Evolutionary conservation across 2,329 filamentous ascomycete species (phyloP), one percentile per base, ranked within the genome.

Genomic region (Phaeoacremonium minimum): DNA sequence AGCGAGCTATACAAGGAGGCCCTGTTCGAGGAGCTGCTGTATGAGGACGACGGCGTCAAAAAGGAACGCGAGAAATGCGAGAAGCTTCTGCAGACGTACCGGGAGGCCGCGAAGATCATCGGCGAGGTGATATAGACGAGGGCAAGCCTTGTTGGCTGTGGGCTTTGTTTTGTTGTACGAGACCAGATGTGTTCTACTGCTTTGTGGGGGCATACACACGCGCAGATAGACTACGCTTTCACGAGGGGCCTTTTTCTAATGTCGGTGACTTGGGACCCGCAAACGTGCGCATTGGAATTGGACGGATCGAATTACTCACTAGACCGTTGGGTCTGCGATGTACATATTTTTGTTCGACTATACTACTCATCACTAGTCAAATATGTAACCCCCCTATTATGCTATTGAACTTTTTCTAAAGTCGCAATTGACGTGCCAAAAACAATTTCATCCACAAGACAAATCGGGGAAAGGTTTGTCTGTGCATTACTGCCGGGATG

Each of bases 11-110:
- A 98, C 73, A 91, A 87, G 64, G 93, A 97, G 61, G 67, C 80
- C 20, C 69, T 95, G 20, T 97, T 97, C 53, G 82, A 89, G 50
- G 91, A 98, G 58, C 75, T 98, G 37, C 71, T 98, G 28, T 97
- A 98, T 63, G 93, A 98, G 63, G 93, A 98, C 56, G 93, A 98
- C 56, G 87, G 81, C 15, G 91, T 98, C 58, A 96, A 97, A 75
- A 90, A 89, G 56, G 91, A 97, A 67, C 81, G 91, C 44, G 91
- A 97, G 69, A 98, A 98, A 75, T 98, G 93, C 66, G 93, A 98
- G 73, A 93, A 89, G 61, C 73, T 98, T 47, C 77, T 97, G 45
- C 82, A 85, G 58, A 98, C 93, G 15, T 98, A 98, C 69, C 89
- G 89, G 55, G 93, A 98, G 69, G 93, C 93, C 15, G 89, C 91